phyloP scores from a whole-genome alignment of 345 rosid genomes.

The Hirschfeldia incana region DNA sequence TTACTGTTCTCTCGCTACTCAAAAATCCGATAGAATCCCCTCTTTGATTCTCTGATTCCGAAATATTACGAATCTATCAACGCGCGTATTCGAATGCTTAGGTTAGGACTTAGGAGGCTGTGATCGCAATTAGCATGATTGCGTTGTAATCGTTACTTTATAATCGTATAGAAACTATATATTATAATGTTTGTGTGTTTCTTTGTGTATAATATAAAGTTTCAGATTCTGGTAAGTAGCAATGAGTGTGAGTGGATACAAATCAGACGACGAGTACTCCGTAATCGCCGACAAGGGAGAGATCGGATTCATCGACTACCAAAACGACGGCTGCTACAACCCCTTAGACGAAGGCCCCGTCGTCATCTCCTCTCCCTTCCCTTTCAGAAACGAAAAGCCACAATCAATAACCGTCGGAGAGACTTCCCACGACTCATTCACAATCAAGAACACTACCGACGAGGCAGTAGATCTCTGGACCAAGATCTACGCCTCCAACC shows the following conservation, averaged over 20 bases:
- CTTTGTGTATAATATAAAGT: not conserved
- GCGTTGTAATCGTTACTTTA: not conserved
- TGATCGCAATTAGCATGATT: not conserved
- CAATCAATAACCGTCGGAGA: conserved; percentile 57
- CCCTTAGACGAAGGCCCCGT: conserved; percentile 59
- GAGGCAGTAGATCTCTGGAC: conserved; percentile 71
- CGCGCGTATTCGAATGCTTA: not conserved
- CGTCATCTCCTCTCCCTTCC: conserved; percentile 70
- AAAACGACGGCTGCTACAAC: conserved; percentile 54
- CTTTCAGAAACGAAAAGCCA: conserved; percentile 62
- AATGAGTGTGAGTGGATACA: conserved; percentile 54
- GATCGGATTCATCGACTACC: conserved; percentile 68
- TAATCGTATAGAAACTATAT: not conserved
- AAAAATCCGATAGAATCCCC: not conserved
- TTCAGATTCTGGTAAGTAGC: conserved; percentile 19
- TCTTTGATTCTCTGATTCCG: not conserved
- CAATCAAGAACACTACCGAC: conserved; percentile 51
- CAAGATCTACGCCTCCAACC: conserved; percentile 63
- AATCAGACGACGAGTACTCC: conserved; percentile 65
- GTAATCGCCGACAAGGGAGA: conserved; percentile 80
- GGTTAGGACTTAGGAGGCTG: not conserved
- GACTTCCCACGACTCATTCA: conserved; percentile 54
- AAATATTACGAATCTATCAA: not conserved
- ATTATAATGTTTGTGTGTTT: not conserved
- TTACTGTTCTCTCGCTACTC: not conserved